These are phyloP conservation scores for Colletotrichum zoysiae DNA, from an alignment of 2,329 filamentous ascomycete genomes.

Conservation along the genomic window DNA sequence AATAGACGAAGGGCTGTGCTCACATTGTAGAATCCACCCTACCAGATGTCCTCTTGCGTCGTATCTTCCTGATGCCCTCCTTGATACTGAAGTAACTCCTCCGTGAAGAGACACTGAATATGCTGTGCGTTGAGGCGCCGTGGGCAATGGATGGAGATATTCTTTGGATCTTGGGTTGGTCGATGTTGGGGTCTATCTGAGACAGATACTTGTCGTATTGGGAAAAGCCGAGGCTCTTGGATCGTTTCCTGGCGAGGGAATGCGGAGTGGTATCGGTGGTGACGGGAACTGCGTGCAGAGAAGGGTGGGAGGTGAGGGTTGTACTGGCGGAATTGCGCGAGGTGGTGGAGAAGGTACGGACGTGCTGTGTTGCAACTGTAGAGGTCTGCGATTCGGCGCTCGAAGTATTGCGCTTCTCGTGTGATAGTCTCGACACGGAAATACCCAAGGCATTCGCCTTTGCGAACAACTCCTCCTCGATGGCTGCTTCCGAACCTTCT, in stretches of 20 bases:
- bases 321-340: constrained; percentile 56
- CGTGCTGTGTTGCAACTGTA: constrained; percentile 55
- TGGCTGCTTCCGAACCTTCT: constrained; percentile 53
- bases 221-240: constrained; percentile 60
- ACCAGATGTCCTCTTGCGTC: constrained; percentile 55
- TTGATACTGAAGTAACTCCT: constrained; percentile 61
- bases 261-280: constrained; percentile 45
- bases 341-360: constrained; percentile 59
- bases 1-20: constrained; percentile 25
- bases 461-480: constrained; percentile 53
- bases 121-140: constrained; percentile 53
- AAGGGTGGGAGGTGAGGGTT: constrained; percentile 58
- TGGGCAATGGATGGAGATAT: constrained; percentile 47
- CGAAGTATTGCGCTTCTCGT: constrained; percentile 54
- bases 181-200: constrained; percentile 57
- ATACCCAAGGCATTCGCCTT: constrained; percentile 55
- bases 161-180: constrained; percentile 57
- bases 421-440: constrained; percentile 47
- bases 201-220: constrained; percentile 66
- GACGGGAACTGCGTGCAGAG: constrained; percentile 49
- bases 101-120: constrained; percentile 60
- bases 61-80: constrained; percentile 59
- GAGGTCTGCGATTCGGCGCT: constrained; percentile 59
- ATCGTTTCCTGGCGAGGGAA: constrained; percentile 40
- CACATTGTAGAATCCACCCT: constrained; percentile 52